A percentile compares a stretch with the other conserved stretches of the same genome.
Evolutionary conservation across 192 early-diverging fungal species (phyloP).

Genomic region (Linnemannia elongata): DNA sequence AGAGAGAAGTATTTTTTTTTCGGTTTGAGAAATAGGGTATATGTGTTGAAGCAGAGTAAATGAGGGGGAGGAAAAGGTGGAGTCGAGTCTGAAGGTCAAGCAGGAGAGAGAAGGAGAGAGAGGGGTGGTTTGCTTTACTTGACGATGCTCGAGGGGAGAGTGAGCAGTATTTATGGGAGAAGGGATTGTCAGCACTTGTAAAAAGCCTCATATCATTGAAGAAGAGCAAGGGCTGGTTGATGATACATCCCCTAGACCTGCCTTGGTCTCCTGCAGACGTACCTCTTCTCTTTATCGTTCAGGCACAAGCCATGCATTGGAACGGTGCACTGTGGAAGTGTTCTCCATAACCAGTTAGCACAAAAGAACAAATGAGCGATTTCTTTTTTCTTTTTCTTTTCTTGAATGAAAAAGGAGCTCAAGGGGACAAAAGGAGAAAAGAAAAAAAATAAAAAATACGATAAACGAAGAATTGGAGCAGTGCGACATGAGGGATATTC

Average conservation of each 20-base stretch:
- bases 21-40: not conserved
- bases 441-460: not conserved
- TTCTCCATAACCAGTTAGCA: not conserved
- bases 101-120: not conserved
- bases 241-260: not conserved
- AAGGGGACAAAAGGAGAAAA: not conserved
- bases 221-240: not conserved
- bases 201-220: constrained; percentile 3
- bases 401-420: not conserved
- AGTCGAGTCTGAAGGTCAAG: not conserved
- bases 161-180: not conserved
- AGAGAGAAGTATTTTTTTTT: not conserved
- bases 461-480: not conserved
- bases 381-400: not conserved
- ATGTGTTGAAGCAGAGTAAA: not conserved
- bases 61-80: not conserved
- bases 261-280: not conserved
- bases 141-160: not conserved
- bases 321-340: not conserved
- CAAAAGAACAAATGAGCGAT: not conserved
- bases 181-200: not conserved
- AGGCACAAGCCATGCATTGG: not conserved
- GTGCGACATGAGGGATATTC: not conserved
- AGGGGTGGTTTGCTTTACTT: not conserved
- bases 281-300: not conserved